Evolutionary conservation across 2,329 filamentous ascomycete species (phyloP), one percentile per base, ranked within the genome.

Genomic region (Paracorniculantispora psalliotae): DNA sequence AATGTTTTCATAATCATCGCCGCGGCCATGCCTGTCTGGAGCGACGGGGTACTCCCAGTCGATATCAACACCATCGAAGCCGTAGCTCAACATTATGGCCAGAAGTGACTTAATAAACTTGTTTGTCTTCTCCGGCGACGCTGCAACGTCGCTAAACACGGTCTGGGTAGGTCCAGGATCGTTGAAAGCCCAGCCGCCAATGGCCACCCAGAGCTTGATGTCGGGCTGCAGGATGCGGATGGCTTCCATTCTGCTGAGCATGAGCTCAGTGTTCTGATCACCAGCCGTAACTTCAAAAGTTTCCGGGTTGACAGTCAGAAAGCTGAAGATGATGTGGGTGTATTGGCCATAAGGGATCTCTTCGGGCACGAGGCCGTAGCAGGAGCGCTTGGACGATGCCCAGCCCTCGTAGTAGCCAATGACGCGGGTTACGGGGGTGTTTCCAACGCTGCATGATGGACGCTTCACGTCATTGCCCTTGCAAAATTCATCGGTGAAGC

Each of bases 111-210:
- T 28, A 59, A 79, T 74, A 63, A 79, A 79, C 1, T 62, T 60
- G 1, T 67, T 65, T 9, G 72, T 66, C 47, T 64, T 67, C 3
- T 52, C 60, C 1, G 61, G 23, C 1, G 61, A 63, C 1, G 60
- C 54, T 12, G 63, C 63, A 62, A 77, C 64, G 30, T 69, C 41
- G 26, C 19, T 43, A 28, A 52, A 52, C 0, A 65, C 66, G 2
- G 63, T 65, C n/a, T 65, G 62, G 6, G 65, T 68, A 10, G 67
- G 62, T 30, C 67, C 67, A 0, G 66, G 65, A 47, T 79, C 73
- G 56, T 68, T 74, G 61, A 77, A 74, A 2, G 70, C 66, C 69
- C 70, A 75, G 4, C 74, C 73, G 4, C 73, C 73, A 17, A 77
- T 37, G 9, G 65, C 62, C 33, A 76, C 63, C 56, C 64, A 71